These are phyloP conservation scores for Hypomontagnella monticulosa DNA, from an alignment of 495 filamentous ascomycete species.

Conservation along the genomic window DNA sequence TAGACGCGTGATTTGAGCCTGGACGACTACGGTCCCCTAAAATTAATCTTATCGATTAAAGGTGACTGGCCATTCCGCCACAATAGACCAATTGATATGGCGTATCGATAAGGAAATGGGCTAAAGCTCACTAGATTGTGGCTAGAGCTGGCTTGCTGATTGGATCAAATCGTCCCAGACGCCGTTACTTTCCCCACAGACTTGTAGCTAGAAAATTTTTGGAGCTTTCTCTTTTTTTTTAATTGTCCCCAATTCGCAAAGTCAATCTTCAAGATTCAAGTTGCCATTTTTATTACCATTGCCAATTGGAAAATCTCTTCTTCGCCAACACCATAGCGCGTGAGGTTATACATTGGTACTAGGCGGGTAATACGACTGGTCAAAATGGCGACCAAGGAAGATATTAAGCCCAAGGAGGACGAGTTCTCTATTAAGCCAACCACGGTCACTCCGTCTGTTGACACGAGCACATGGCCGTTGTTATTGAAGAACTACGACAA, in stretches of 20 bases:
- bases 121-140: conserved; percentile 4
- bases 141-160: conserved; percentile 22
- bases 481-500: conserved; percentile 93
- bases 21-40: too few species aligned
- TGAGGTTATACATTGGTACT: conserved; percentile 12
- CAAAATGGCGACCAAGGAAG: conserved; percentile 68
- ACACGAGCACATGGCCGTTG: conserved; percentile 86
- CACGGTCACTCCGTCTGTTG: conserved; percentile 71
- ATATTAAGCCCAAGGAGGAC: conserved; percentile 69
- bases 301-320: conserved; percentile 35
- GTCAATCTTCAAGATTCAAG: conserved; percentile 17
- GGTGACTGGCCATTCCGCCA: too few species aligned
- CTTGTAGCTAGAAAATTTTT: conserved; percentile 42
- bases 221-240: conserved; percentile 43
- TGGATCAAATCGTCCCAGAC: conserved; percentile 15
- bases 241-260: conserved; percentile 32
- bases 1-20: too few species aligned
- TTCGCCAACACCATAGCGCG: conserved; percentile 31
- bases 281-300: conserved; percentile 27
- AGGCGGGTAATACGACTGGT: conserved; percentile 32
- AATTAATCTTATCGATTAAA: too few species aligned
- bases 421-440: conserved; percentile 91
- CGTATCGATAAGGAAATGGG: conserved; percentile 28
- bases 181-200: conserved; percentile 29
- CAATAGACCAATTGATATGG: too few species aligned